Evolutionary conservation across 2,329 filamentous ascomycete species (phyloP).

Genomic region (Tolypocladium nubicola): DNA sequence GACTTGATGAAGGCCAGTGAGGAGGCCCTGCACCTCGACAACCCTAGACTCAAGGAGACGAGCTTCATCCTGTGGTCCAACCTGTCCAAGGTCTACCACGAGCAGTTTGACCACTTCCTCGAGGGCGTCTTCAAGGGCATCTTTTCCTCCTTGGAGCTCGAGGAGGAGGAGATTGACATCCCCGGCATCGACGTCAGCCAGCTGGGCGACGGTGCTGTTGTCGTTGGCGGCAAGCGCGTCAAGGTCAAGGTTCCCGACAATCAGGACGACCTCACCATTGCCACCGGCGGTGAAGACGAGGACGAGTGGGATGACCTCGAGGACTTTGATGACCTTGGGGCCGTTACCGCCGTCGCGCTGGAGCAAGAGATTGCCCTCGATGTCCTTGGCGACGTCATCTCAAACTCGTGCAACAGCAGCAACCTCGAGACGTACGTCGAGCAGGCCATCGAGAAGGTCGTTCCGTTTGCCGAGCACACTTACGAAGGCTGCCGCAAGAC

Average conservation of each 20-base stretch:
- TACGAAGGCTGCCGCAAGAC: slow-evolving; percentile 94
- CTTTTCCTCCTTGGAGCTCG: slow-evolving; percentile 74
- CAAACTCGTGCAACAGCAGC: slow-evolving; percentile 69
- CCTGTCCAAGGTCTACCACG: slow-evolving; percentile 86
- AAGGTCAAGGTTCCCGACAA: slow-evolving; percentile 56
- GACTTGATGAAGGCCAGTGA: slow-evolving; percentile 88
- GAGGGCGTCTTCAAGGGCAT: slow-evolving; percentile 69
- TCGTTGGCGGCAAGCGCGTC: slow-evolving; percentile 73
- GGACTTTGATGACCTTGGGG: slow-evolving; percentile 73
- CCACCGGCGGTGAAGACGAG: slow-evolving; percentile 42
- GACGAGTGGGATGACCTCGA: slow-evolving; percentile 52
- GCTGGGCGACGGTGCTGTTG: slow-evolving; percentile 65
- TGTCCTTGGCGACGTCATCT: slow-evolving; percentile 85
- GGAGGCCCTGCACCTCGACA: slow-evolving; percentile 78
- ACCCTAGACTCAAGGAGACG: slow-evolving; percentile 85
- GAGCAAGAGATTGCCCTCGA: slow-evolving; percentile 98
- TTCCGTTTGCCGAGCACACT: slow-evolving; percentile 73
- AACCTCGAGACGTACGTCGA: slow-evolving; percentile 72
- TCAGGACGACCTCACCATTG: slow-evolving; percentile 42
- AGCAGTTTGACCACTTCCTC: slow-evolving; percentile 70
- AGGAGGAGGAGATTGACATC: slow-evolving; percentile 78
- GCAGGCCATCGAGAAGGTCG: slow-evolving; percentile 72
- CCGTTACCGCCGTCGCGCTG: slow-evolving; percentile 79
- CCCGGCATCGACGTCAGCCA: slow-evolving; percentile 47
- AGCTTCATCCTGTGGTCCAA: slow-evolving; percentile 96